These are phyloP conservation scores for Chaetomium cochliodes DNA, from an alignment of 495 filamentous ascomycete species.

Conservation along the genomic window DNA sequence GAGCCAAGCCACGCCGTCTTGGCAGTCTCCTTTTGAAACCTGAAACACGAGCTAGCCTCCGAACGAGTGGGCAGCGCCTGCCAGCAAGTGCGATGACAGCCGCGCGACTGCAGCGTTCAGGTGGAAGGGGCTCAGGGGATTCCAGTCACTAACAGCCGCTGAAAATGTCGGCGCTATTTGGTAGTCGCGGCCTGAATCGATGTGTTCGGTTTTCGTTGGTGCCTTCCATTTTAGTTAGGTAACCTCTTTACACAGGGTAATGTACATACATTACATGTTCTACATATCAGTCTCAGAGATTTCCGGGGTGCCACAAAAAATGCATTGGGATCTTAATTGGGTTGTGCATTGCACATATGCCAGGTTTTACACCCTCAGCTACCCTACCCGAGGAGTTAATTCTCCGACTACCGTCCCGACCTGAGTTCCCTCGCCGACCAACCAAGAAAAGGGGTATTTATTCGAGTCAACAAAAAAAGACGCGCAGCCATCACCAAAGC, in stretches of 20 bases:
- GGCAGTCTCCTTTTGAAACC: constrained; percentile 15
- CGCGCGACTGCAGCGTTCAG: constrained; percentile 10
- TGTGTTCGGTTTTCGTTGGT: not conserved
- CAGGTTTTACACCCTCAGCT: not conserved
- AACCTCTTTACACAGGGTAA: too few relatives aligned
- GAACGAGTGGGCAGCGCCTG: not conserved
- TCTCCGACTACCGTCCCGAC: not conserved
- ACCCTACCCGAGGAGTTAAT: not conserved
- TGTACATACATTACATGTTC: too few relatives aligned
- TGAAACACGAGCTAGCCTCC: constrained; percentile 22
- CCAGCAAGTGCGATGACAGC: not conserved
- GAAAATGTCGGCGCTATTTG: not conserved
- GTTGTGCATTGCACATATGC: not conserved
- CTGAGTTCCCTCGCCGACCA: not conserved
- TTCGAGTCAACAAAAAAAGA: not conserved
- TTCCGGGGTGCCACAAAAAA: not conserved
- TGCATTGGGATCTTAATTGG: not conserved
- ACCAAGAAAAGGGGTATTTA: constrained; percentile 7
- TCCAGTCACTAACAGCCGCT: too few relatives aligned
- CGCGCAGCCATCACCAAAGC: not conserved
- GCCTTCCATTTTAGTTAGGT: not conserved
- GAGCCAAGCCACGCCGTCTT: constrained; percentile 18
- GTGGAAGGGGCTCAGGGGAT: too few relatives aligned
- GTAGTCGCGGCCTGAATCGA: not conserved
- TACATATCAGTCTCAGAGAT: too few relatives aligned